Evolutionary conservation across 139 green algal species (phyloP).

Genomic region (Zygnema circumcarinatum): DNA sequence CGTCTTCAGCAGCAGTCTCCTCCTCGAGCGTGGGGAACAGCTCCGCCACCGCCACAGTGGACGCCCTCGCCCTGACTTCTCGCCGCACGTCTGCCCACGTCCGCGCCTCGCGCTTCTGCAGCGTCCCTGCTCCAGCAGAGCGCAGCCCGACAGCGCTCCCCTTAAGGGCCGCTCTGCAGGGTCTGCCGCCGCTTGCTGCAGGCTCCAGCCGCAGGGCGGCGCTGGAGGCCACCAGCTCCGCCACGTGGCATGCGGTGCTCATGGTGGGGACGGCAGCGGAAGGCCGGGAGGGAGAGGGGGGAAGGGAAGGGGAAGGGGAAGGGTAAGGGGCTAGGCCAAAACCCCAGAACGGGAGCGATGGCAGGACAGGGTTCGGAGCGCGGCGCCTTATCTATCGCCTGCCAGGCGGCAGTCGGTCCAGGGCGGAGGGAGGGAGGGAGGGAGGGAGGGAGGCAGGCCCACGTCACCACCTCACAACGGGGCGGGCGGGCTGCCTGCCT

Average conservation of each 20-base stretch:
- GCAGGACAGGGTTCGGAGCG: too few species aligned
- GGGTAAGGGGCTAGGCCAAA: not conserved
- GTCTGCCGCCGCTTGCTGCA: not conserved
- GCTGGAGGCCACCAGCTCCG: not conserved
- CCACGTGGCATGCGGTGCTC: not conserved
- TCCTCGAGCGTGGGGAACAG: conserved; percentile 29
- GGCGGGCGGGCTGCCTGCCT: too few species aligned
- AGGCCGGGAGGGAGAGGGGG: not conserved
- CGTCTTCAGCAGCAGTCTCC: conserved; percentile 8
- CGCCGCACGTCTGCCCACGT: not conserved
- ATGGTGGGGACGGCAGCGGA: not conserved
- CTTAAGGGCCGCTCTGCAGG: not conserved
- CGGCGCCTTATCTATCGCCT: too few species aligned
- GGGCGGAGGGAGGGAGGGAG: too few species aligned
- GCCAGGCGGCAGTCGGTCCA: too few species aligned
- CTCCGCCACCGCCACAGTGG: conserved; percentile 21
- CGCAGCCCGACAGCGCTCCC: not conserved
- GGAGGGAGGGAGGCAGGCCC: too few species aligned
- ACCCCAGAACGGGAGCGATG: too few species aligned
- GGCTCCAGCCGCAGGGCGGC: not conserved
- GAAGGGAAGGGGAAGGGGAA: not conserved
- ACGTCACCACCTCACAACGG: too few species aligned
- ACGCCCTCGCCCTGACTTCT: not conserved
- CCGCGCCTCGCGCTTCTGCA: too few species aligned
- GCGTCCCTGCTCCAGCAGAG: not conserved